Evolutionary conservation across 1,284 basidiomycete species (phyloP), one percentile per base, ranked within the genome.

Genomic region (Pisolithus thermaeus): DNA sequence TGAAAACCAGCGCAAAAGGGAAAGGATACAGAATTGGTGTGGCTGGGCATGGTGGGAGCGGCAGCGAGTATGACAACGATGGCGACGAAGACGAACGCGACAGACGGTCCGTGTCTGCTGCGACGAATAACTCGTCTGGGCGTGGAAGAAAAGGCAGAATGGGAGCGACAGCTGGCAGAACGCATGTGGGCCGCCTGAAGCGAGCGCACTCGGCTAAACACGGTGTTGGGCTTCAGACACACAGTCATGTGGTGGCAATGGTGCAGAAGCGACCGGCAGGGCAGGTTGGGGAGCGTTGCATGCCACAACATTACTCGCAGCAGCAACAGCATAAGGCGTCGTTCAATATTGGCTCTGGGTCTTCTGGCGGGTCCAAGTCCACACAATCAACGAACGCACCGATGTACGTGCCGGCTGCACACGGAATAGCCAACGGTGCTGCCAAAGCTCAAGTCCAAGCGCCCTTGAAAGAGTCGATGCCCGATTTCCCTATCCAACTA

Each of bases 281-380:
- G 20, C 66, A 66, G 4, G 49, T 36, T 4, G 25, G 2, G 25
- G 18, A 35, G 18, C 60, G 62, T 6, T 22, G 16, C 2, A n/a
- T 22, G 14, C 46, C 14, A 52, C 55, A 54, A 7, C 57, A 52
- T 43, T 45, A 48, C 37, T 55, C 50, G 32, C 51, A 32, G 25
- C 61, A 57, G 14, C 56, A 56, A 40, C 53, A 43, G 27, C 54
- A 58, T 28, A 67, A 64, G 54, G 62, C 74, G 12, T 70, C 71
- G 59, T 82, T 83, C 56, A 79, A 81, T 56, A 74, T 83, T 52
- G 80, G 79, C 2, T 82, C 80, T 11, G 70, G 72, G 53, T 80
- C 79, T 28, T 76, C 77, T 35, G 78, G 76, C 58, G 79, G 78
- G 39, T 72, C 74, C 22, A 71, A 69, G 52, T 69, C 69, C 3